Conservation (phyloP, 2,329 filamentous ascomycete species). For the Zymoseptoria passerinii region DNA sequence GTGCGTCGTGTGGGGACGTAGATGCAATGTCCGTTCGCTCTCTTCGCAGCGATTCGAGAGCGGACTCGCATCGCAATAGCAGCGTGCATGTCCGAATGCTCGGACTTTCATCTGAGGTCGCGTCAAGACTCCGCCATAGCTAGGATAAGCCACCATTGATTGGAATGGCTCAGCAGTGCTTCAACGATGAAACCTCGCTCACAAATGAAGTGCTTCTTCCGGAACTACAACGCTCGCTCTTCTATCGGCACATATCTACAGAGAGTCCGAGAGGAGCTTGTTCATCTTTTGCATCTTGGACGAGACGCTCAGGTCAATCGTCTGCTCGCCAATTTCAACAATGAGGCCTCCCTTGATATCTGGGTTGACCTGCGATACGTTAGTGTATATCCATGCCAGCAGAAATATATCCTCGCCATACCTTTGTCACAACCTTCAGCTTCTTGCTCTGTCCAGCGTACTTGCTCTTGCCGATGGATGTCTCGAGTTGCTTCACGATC, state of each 20-base stretch:
- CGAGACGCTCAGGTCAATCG: conserved; percentile 94
- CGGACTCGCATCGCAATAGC: neutral
- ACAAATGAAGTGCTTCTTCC: conserved; percentile 9
- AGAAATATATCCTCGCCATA: conserved; percentile 4
- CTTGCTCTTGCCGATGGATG: conserved; percentile 77
- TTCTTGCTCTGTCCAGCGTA: conserved; percentile 90
- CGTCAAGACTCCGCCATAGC: too few species aligned
- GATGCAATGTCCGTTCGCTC: neutral
- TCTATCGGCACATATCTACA: conserved; percentile 59
- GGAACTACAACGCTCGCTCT: conserved; percentile 11
- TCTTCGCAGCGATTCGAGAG: neutral
- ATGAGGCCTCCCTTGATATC: conserved; percentile 90
- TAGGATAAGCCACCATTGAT: neutral
- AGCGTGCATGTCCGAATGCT: neutral
- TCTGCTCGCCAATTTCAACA: conserved; percentile 94
- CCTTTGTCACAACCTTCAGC: conserved; percentile 91
- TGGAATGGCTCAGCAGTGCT: neutral
- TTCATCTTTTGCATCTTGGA: conserved; percentile 96
- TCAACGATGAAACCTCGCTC: neutral
- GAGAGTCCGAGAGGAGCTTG: conserved; percentile 92
- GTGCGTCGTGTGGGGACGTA: neutral
- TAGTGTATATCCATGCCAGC: conserved; percentile 2
- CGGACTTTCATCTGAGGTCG: neutral
- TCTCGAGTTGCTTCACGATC: conserved; percentile 78
- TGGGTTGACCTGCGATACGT: conserved; percentile 63